Base-by-base conservation (phyloP, 768 basidiomycete genomes). In the Holtermannia corniformis region DNA sequence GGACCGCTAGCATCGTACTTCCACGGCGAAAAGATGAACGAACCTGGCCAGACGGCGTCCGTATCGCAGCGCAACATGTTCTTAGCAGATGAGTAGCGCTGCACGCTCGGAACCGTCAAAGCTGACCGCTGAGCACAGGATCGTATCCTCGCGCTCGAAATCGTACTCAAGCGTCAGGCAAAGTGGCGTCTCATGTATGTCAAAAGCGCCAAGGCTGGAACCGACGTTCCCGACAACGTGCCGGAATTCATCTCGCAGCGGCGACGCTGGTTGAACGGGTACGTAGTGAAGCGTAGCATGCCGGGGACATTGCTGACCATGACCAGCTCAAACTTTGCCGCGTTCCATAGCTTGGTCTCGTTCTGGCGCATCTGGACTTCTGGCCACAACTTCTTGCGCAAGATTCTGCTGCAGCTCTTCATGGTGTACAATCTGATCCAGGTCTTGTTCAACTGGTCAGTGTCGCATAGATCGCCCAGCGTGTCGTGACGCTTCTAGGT, bases 51-150 rank as follows among this genome's bases (percentile, higher is more conserved):
- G 1, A 58, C 55, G 5, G 66, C 66, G 1, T 56, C 52, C 14
- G 55, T 57, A 25, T 45, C 69, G 75, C 80, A 88, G 73, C 79
- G 87, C 41, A 91, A 90, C 76, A 91, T 89, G 85, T 91, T 89
- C 69, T 81, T 89, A 54, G 87, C 87, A 20, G 87, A 89, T 61
- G 45, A 49, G 60, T 55, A 16, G 4, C 10, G 41, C 10, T 40
- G 20, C n/a, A 23, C 19, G 16, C 13, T 52, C 52, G 42, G 47
- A 49, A 25, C 12, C 19, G 14, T 19, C 16, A 5, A 10, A n/a
- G 26, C 5, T 5, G 16, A 7, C 10, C 48, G 57, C 49, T 47
- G 49, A 44, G 13, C 11, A 42, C 3, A 27, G 25, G 4, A 46
- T 4, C 13, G 46, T 7, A 16, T 11, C 23, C 23, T 19, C 21